Base-by-base conservation (phyloP, 2,329 filamentous ascomycete genomes). In the Lasiodiplodia sp. region DNA sequence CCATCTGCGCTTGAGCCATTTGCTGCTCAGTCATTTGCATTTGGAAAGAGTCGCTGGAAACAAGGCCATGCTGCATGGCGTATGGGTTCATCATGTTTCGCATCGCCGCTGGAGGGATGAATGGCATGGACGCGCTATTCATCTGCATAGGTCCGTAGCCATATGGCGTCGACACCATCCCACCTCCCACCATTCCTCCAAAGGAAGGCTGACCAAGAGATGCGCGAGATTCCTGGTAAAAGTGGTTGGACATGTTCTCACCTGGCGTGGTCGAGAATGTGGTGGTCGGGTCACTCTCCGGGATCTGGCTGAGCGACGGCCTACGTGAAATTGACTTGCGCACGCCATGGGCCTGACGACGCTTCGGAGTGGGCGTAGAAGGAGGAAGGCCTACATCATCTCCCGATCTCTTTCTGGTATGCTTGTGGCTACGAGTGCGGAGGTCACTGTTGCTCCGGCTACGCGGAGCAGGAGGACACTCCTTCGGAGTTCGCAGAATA, bases 361-460 rank as follows among this genome's bases (percentile, higher is more conserved):
- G 44, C 47, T 64, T 64, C 11, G 38, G n/a, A 14, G 47, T 18
- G 2, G 44, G 44, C 8, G 47, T 34, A 8, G 38, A 34, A 21
- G 14, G 21, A 5, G 57, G 12, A 47, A 25, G 16, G 49, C 28
- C 58, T 3, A 63, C 6, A 2, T 18, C 28, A 21, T 63, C 58
- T 11, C 58, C 40, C n/a, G 58, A 63, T 34, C 57, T 44, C 16
- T 62, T 62, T 14, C 60, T 52, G n/a, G 44, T 23, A 11, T 64
- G 60, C 23, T 2, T 56, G 16, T n/a, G 12, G n/a, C 18, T n/a
- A 10, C 8, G 53, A 8, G 8, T 21, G 3, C n/a, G 44, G 3
- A 47, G 44, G 18, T 47, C 44, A 18, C 44, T 47, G n/a, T 21
- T 47, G 18, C 28, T 34, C 0, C 28, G 28, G 18, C n/a, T 38